Conservation (phyloP, 1,284 basidiomycete species). For the Leccinum laetum region DNA sequence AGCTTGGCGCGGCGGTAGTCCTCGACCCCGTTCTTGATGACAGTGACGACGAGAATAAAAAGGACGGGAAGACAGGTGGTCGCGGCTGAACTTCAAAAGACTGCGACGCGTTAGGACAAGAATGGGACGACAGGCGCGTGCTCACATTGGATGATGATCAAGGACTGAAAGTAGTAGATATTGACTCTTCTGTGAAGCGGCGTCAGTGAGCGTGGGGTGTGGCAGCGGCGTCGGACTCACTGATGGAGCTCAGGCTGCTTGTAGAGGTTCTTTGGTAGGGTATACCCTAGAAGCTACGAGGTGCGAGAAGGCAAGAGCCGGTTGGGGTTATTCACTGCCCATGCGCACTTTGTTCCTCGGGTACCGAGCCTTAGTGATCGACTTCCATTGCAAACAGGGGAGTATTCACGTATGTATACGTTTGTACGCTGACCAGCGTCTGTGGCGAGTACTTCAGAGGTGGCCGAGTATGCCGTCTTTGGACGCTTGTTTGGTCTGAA, state of each 20-base stretch:
- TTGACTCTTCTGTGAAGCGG: neutral
- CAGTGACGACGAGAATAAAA: conserved; percentile 88
- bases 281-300: too few species aligned
- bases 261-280: too few species aligned
- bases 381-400: conserved; percentile 65
- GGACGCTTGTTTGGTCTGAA: conserved; percentile 18
- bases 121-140: neutral
- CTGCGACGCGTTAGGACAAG: conserved; percentile 36
- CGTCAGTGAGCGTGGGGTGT: neutral
- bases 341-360: conserved; percentile 95
- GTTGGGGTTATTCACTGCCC: conserved; percentile 61
- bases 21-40: conserved; percentile 93
- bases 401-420: conserved; percentile 81
- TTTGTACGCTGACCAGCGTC: conserved; percentile 62
- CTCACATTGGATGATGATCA: conserved; percentile 53
- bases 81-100: conserved; percentile 80
- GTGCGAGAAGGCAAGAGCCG: neutral
- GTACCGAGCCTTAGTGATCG: conserved; percentile 70
- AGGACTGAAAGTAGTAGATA: neutral
- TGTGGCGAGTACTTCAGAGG: conserved; percentile 35
- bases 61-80: conserved; percentile 87
- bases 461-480: too few species aligned
- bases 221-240: too few species aligned
- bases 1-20: conserved; percentile 87
- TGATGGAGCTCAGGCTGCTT: too few species aligned